Percentiles rank a stretch among this genome's conserved stretches.
phyloP scores from a whole-genome alignment of 352 stramenopile genomes.

The Pythium folliculosum region DNA sequence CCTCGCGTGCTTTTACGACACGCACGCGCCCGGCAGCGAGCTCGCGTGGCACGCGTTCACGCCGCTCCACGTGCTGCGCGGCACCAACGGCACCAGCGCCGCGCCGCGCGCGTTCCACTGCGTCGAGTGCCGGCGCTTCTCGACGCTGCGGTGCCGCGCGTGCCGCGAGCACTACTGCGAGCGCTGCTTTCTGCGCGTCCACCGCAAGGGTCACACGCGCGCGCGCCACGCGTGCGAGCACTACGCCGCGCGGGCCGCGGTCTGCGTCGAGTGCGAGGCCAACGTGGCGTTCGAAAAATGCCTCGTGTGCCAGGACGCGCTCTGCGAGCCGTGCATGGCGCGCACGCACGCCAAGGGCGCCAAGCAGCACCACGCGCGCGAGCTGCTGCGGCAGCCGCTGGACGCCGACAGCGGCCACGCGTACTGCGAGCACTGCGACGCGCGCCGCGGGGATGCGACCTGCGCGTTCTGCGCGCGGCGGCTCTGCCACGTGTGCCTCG shows the following conservation, averaged over 20 bases:
- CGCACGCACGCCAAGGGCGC: constrained; percentile 59
- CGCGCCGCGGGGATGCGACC: constrained; percentile 47
- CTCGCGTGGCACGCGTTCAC: constrained; percentile 65
- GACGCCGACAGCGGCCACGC: constrained; percentile 33
- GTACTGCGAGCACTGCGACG: constrained; percentile 66
- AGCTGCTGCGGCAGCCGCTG: constrained; percentile 55
- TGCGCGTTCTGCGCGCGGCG: constrained; percentile 57
- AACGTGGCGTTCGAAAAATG: constrained; percentile 67
- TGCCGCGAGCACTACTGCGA: constrained; percentile 85
- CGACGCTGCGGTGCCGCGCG: constrained; percentile 56
- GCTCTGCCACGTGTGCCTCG: constrained; percentile 63
- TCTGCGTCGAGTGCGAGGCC: constrained; percentile 77
- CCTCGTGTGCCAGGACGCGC: constrained; percentile 61
- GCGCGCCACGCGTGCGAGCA: constrained; percentile 54
- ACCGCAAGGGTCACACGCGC: constrained; percentile 61
- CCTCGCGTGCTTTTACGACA: constrained; percentile 72
- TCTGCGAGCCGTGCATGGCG: constrained; percentile 67
- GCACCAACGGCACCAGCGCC: not conserved
- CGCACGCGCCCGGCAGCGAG: constrained; percentile 35
- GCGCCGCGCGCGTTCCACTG: constrained; percentile 52
- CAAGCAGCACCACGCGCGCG: constrained; percentile 40
- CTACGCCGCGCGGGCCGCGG: constrained; percentile 51
- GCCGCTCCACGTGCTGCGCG: constrained; percentile 37
- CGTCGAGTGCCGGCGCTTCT: constrained; percentile 72
- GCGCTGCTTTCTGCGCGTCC: constrained; percentile 71